Percentiles rank a stretch among this genome's conserved stretches.
Conservation (phyloP, 2,329 filamentous ascomycete species). For the Talaromyces piceae region DNA sequence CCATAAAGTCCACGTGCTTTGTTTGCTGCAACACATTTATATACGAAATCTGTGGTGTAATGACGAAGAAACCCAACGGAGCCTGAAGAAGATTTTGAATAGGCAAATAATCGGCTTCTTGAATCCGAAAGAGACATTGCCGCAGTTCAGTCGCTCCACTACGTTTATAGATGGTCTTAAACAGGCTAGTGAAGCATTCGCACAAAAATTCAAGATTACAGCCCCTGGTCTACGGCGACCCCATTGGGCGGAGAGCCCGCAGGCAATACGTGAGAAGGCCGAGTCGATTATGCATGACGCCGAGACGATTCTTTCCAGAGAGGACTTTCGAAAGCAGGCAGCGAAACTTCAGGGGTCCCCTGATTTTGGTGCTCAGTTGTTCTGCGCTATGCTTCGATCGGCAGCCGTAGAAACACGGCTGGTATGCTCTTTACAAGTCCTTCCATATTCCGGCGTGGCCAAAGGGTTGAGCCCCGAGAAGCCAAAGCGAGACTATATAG, state of each 20-base stretch:
- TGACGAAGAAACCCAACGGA: conserved; percentile 57
- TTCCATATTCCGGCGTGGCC: conserved; percentile 56
- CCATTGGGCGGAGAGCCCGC: conserved; percentile 65
- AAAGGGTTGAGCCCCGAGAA: conserved; percentile 39
- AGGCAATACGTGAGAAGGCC: conserved; percentile 52
- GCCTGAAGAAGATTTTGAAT: conserved; percentile 57
- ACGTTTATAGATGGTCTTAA: conserved; percentile 74
- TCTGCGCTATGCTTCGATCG: conserved; percentile 78
- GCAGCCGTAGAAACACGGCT: conserved; percentile 74
- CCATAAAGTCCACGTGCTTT: conserved; percentile 83
- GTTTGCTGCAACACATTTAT: conserved; percentile 69
- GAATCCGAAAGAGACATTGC: conserved; percentile 57
- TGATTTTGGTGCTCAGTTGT: conserved; percentile 83
- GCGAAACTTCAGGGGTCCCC: conserved; percentile 67
- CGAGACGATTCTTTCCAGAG: conserved; percentile 61
- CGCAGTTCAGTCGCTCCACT: conserved; percentile 68
- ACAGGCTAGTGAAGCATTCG: conserved; percentile 60
- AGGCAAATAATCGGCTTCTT: conserved; percentile 60
- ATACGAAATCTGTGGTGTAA: conserved; percentile 87
- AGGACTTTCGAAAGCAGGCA: conserved; percentile 68
- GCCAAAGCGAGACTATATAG: conserved; percentile 29
- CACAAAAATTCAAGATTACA: conserved; percentile 60
- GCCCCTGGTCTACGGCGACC: conserved; percentile 62
- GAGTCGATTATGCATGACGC: conserved; percentile 54
- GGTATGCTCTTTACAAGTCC: conserved; percentile 80